Evolutionary conservation across 164 flowering plant species (phyloP).

Genomic region (Amborella trichopoda): DNA sequence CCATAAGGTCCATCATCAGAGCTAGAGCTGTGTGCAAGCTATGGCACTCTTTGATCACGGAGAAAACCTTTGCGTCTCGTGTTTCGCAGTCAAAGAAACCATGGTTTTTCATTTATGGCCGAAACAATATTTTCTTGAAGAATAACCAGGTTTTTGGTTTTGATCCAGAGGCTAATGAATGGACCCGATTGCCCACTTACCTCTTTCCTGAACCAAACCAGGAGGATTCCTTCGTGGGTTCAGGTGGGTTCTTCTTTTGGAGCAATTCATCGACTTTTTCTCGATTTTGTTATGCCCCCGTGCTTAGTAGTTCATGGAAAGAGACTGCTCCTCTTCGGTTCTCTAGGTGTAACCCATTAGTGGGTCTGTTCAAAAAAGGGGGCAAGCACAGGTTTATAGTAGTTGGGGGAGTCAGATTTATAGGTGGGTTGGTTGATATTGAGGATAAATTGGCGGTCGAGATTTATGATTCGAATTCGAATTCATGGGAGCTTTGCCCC

Average conservation of each 20-base stretch:
- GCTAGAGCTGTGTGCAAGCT: slow-evolving; percentile 46
- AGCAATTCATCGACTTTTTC: slow-evolving; percentile 19
- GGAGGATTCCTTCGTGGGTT: slow-evolving; percentile 25
- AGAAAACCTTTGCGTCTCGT: slow-evolving; percentile 22
- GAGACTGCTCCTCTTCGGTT: slow-evolving; percentile 32
- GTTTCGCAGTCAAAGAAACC: slow-evolving; percentile 23
- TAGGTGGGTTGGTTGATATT: slow-evolving; percentile 49
- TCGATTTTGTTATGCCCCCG: slow-evolving; percentile 26
- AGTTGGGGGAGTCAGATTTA: slow-evolving; percentile 47
- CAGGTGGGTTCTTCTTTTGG: slow-evolving; percentile 35
- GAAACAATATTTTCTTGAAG: slow-evolving; percentile 35
- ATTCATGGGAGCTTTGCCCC: slow-evolving; percentile 49
- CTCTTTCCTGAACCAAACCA: slow-evolving; percentile 11
- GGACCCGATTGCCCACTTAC: slow-evolving; percentile 37
- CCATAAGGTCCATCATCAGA: slow-evolving; percentile 39
- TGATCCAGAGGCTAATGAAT: slow-evolving; percentile 39
- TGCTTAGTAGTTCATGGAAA: slow-evolving; percentile 25
- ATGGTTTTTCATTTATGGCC: slow-evolving; percentile 58
- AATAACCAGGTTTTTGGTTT: slow-evolving; percentile 63
- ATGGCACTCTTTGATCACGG: slow-evolving; percentile 35
- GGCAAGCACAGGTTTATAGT: slow-evolving; percentile 28
- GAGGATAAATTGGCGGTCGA: slow-evolving; percentile 51
- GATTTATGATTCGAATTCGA: slow-evolving; percentile 31
- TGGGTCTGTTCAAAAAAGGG: slow-evolving; percentile 27
- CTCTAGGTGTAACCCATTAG: slow-evolving; percentile 42